A percentile compares a stretch with the other conserved stretches of the same genome.
phyloP scores from a whole-genome alignment of 208 protist genomes.

The Leishmania arabica region DNA sequence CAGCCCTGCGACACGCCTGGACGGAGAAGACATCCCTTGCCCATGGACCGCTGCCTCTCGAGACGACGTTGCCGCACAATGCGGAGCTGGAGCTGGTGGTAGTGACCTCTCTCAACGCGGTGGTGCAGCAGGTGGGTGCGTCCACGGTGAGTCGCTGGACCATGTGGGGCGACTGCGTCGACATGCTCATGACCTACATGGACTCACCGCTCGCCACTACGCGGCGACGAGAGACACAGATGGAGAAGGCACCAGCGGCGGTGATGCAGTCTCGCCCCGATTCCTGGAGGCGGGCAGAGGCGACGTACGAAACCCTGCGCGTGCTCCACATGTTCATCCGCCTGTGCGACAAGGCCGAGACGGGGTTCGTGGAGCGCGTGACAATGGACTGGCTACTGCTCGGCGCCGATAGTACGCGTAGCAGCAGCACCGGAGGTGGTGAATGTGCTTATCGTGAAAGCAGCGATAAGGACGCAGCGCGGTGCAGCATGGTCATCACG shows the following conservation, averaged over 20 bases:
- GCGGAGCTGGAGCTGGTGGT: conserved; percentile 21
- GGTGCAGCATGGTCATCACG: neutral
- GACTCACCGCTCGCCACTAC: conserved; percentile 27
- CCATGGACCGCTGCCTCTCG: neutral
- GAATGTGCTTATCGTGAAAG: neutral
- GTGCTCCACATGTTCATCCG: conserved; percentile 50
- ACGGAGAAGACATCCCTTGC: neutral
- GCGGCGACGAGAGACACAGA: neutral
- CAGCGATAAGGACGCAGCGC: neutral
- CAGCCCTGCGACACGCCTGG: conserved; percentile 18
- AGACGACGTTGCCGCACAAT: neutral
- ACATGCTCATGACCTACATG: conserved; percentile 38
- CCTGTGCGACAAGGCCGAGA: conserved; percentile 57
- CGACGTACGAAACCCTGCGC: conserved; percentile 38
- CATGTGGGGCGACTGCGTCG: conserved; percentile 63
- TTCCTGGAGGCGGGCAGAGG: neutral
- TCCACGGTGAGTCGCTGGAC: conserved; percentile 47
- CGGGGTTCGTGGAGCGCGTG: conserved; percentile 51
- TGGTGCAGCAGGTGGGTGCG: conserved; percentile 57
- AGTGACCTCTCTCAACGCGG: conserved; percentile 40
- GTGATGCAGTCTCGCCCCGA: neutral
- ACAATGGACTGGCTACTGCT: conserved; percentile 48
- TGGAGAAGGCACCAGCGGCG: neutral
- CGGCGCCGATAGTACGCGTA: neutral
- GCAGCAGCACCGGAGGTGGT: neutral